Evolutionary conservation across 2,329 filamentous ascomycete species (phyloP), one percentile per base, ranked within the genome.

Genomic region (Madurella mycetomatis): DNA sequence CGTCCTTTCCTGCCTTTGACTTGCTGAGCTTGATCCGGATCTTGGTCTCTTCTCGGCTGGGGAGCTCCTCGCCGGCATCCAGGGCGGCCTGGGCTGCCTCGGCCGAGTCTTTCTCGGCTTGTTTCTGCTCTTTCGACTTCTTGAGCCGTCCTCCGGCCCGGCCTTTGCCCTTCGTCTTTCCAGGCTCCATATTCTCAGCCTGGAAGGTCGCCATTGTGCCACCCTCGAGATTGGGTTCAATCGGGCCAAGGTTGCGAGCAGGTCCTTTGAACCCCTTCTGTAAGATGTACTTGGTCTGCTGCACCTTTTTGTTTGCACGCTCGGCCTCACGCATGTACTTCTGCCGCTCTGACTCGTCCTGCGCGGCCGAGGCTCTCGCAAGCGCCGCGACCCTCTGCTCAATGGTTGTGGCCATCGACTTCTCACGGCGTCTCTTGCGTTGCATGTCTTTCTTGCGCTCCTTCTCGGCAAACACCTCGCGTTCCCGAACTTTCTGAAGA

Each of bases 361-460:
- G 82, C 2, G 90, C 88, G 50, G 86, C 83, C 55, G 87, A 82
- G 9, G 92, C 90, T 61, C 87, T 87, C 59, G 87, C 85, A 43
- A 95, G 77, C 4, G 90, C 89, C 3, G 87, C 83, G 60, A 94
- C 88, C 73, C 95, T 94, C 68, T 91, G 86, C 68, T 96, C 92
- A 64, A 95, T 88, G 7, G 91, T 92, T 56, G 95, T 87, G 4
- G 91, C 91, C 78, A 96, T 91, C 4, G 92, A 95, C 75, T 96
- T 96, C 70, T 97, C 92, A 16, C 94, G 87, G 42, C 94, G 86
- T 56, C 94, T 84, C 76, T 97, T 99, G 60, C 94, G 88, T 70
- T 99, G 94, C 90, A 99, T 97, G 67, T 99, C 94, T 76, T 99
- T 99, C 77, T 99, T 99, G 61, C 94, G 90, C 73, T 99, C 94